Base-by-base conservation (phyloP, 768 basidiomycete species). In the Cubamyces lactineus region DNA sequence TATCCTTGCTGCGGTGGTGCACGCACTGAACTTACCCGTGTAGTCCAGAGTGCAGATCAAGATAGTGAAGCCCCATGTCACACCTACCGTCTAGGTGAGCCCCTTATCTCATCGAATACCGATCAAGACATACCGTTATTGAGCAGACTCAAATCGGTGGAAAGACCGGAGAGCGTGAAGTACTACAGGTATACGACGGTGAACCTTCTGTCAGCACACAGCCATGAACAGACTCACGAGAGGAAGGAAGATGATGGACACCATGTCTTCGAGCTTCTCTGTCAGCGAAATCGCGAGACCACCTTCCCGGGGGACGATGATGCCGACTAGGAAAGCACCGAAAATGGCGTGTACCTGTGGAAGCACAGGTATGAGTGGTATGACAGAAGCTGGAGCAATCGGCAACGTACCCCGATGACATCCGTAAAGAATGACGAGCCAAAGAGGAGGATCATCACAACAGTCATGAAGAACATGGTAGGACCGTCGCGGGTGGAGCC, bases 241-340 rank as follows among this genome's bases (percentile, higher is more conserved):
- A 6, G 92, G 92, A 34, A 95, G 68, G 70, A 94, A 84, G 4
- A 92, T 70, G 61, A 92, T 84, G 4, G 82, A 75, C 9, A 94
- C 86, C n/a, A 95, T 76, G 78, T 96, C 94, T 74, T 97, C 94
- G 26, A 95, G 74, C 73, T 91, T 95, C 67, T 93, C 91, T 0
- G 91, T 87, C 16, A 96, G 70, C 0, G 89, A 81, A 59, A 93
- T 90, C 6, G 86, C 89, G 70, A 86, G 92, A 0, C 92, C 92
- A 60, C 90, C 88, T 40, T 92, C 86, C 61, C 90, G 86, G 5
- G 94, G 94, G 28, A 95, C 84, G 67, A 94, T 84, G 19, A 96
- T 75, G 16, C 93, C 93, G 19, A 88, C 88, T 38, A 94, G 66
- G 77, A 95, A 95, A 2, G 88, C 92, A 54, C 91, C 89, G 13